Evolutionary conservation across 2,329 filamentous ascomycete genomes (phyloP).

Genomic region (Phaeomoniella chlamydospora): DNA sequence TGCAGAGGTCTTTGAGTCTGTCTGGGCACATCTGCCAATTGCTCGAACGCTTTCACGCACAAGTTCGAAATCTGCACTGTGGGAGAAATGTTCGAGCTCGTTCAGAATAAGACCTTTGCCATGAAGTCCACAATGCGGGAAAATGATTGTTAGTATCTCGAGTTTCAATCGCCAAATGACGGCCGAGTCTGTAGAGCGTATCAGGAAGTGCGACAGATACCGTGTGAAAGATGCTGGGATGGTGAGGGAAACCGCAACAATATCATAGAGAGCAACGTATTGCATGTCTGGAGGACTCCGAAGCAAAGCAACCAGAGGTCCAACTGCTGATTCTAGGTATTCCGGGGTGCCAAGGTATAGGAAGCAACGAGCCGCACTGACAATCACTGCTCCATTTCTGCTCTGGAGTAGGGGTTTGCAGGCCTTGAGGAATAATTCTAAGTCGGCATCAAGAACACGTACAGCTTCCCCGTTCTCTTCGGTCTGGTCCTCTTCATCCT

Average conservation of each 20-base stretch:
- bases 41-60: slow-evolving; percentile 83
- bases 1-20: slow-evolving; percentile 52
- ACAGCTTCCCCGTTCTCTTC: slow-evolving; percentile 36
- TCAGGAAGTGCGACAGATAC: slow-evolving; percentile 79
- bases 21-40: slow-evolving; percentile 85
- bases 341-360: slow-evolving; percentile 67
- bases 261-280: slow-evolving; percentile 81
- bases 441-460: slow-evolving; percentile 59
- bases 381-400: slow-evolving; percentile 81
- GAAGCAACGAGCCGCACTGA: slow-evolving; percentile 75
- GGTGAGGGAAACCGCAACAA: slow-evolving; percentile 76
- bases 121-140: slow-evolving; percentile 62
- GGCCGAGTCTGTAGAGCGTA: slow-evolving; percentile 63
- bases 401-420: slow-evolving; percentile 80
- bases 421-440: slow-evolving; percentile 63
- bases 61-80: slow-evolving; percentile 56
- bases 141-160: slow-evolving; percentile 79
- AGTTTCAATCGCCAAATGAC: slow-evolving; percentile 85
- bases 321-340: slow-evolving; percentile 61
- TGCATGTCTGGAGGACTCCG: slow-evolving; percentile 77
- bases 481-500: slow-evolving; percentile 42
- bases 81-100: slow-evolving; percentile 86
- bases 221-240: slow-evolving; percentile 70
- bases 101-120: slow-evolving; percentile 77
- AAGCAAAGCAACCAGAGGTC: slow-evolving; percentile 73